phyloP scores from a whole-genome alignment of 1,284 basidiomycete genomes.

The Trametes versicolor region DNA sequence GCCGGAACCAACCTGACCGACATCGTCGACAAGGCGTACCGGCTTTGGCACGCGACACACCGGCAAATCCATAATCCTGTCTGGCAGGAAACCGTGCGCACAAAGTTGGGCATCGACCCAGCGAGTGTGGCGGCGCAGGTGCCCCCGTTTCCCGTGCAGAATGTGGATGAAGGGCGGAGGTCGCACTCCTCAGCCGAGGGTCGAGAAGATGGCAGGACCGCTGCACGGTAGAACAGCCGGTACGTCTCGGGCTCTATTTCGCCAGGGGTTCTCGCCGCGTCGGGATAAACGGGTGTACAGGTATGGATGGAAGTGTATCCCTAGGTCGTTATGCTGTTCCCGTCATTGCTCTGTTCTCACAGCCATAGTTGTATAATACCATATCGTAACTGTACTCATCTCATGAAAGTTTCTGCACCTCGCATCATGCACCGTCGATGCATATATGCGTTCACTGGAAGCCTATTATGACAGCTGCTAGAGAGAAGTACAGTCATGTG shows the following conservation, averaged over 20 bases:
- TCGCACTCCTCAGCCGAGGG: neutral
- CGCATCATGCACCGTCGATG: neutral
- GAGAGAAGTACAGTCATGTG: neutral
- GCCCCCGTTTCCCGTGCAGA: neutral
- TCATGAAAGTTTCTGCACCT: neutral
- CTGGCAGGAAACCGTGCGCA: neutral
- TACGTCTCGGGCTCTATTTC: too few species aligned
- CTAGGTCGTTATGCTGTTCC: neutral
- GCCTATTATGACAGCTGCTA: neutral
- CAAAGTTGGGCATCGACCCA: neutral
- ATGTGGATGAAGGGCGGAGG: neutral
- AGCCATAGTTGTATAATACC: neutral
- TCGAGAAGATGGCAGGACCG: neutral
- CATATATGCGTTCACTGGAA: neutral
- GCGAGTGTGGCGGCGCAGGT: neutral
- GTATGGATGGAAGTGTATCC: neutral
- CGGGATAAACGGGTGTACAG: neutral
- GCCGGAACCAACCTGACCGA: slow-evolving; percentile 20
- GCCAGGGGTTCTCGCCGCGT: too few species aligned
- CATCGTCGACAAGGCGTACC: slow-evolving; percentile 31
- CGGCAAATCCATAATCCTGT: neutral
- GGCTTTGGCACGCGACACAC: slow-evolving; percentile 28
- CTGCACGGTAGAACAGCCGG: neutral
- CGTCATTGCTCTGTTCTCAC: neutral
- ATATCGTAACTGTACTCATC: neutral